These are phyloP conservation scores for Paralagenidium karlingii DNA, from an alignment of 352 stramenopile species.

Conservation along the genomic window DNA sequence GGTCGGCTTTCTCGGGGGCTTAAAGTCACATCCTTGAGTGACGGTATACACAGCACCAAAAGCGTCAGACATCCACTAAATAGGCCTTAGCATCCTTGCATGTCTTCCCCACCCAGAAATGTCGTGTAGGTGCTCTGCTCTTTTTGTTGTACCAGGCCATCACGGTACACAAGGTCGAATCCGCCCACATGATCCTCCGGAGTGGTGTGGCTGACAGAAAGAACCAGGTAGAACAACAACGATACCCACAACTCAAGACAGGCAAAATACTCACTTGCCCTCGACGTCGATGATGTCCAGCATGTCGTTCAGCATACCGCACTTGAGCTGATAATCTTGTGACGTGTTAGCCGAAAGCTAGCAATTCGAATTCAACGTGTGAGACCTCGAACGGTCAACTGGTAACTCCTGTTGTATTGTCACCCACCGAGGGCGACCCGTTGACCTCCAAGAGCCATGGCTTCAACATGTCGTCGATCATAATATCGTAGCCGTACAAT, in stretches of 20 bases:
- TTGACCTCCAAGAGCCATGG: slow-evolving; percentile 91
- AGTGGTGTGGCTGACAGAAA: slow-evolving; percentile 9
- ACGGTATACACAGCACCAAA: neutral
- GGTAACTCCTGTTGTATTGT: too few relatives aligned
- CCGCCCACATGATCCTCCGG: slow-evolving; percentile 46
- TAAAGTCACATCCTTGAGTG: too few relatives aligned
- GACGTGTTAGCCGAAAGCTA: slow-evolving; percentile 86
- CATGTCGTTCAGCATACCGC: slow-evolving; percentile 89
- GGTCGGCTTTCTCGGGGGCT: neutral
- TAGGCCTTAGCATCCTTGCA: neutral
- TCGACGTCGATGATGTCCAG: slow-evolving; percentile 92
- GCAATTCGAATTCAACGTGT: neutral
- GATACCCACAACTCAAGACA: neutral
- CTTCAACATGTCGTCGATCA: slow-evolving; percentile 88
- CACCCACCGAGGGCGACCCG: slow-evolving; percentile 80
- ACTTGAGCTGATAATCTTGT: slow-evolving; percentile 90
- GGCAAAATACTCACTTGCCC: slow-evolving; percentile 26
- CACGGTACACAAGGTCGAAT: slow-evolving; percentile 72
- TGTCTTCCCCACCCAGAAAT: slow-evolving; percentile 41
- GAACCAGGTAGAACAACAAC: neutral
- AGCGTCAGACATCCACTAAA: neutral
- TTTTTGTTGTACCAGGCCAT: slow-evolving; percentile 45
- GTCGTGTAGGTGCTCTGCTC: slow-evolving; percentile 68
- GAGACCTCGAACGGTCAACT: neutral
- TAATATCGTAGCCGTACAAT: slow-evolving; percentile 89